Conservation (phyloP, 2,329 filamentous ascomycete genomes). For the Trichoderma guizhouense region DNA sequence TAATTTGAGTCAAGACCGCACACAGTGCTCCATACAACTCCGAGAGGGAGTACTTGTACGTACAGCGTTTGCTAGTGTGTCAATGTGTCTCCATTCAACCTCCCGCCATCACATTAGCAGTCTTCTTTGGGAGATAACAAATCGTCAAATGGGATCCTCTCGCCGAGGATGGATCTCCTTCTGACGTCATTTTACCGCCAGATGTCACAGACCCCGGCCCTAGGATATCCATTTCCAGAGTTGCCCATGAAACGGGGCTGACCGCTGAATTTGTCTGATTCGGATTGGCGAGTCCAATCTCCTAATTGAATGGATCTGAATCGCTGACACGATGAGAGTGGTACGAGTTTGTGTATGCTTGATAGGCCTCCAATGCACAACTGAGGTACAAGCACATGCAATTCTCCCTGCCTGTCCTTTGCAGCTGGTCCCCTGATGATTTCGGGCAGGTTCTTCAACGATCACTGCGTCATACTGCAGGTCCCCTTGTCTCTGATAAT, state of each 20-base stretch:
- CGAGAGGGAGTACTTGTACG: neutral
- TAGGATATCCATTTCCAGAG: neutral
- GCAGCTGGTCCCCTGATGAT: neutral
- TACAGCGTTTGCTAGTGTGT: neutral
- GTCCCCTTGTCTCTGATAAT: neutral
- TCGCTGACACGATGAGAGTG: neutral
- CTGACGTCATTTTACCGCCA: constrained; percentile 9
- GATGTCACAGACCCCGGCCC: constrained; percentile 2
- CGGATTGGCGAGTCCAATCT: neutral
- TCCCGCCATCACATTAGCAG: neutral
- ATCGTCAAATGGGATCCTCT: neutral
- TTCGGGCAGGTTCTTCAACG: neutral
- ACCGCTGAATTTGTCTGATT: neutral
- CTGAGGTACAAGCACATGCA: neutral
- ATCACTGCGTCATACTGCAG: constrained; percentile 4
- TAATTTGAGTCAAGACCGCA: neutral
- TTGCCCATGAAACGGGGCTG: neutral
- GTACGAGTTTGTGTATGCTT: neutral
- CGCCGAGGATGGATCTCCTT: neutral
- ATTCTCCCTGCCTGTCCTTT: neutral
- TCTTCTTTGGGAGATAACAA: neutral
- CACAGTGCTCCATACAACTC: neutral
- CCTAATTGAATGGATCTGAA: neutral
- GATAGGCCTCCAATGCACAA: neutral
- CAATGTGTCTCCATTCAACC: neutral